phyloP scores from a whole-genome alignment of 441 rosid species.

The Daphne laureola region DNA sequence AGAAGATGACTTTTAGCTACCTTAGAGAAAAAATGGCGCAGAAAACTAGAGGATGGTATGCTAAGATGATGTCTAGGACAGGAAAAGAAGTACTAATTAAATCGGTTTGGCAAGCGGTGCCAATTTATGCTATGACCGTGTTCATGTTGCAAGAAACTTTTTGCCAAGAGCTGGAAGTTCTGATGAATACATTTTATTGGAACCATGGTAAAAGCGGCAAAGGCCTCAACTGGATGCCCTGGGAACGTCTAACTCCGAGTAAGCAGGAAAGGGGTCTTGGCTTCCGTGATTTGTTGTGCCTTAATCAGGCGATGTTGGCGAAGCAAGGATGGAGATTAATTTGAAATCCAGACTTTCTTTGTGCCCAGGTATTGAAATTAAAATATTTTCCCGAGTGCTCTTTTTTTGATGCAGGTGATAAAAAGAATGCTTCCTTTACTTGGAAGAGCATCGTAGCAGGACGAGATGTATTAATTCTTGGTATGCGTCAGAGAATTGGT shows the following conservation, averaged over 20 bases:
- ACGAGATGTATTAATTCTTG: background rate
- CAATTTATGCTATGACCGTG: no score
- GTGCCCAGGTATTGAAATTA: background rate
- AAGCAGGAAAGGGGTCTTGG: background rate
- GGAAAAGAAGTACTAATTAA: no score
- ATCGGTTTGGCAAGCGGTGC: no score
- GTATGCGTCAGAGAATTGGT: background rate
- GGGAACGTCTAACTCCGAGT: background rate
- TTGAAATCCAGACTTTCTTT: background rate
- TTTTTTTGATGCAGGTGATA: background rate
- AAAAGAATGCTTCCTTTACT: background rate
- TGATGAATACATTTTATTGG: no score
- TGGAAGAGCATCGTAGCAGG: background rate
- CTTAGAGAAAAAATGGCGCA: no score
- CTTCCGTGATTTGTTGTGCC: background rate
- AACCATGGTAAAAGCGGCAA: background rate
- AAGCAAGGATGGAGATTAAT: background rate
- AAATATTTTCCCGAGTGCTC: background rate
- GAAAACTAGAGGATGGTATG: no score
- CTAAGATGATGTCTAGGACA: no score
- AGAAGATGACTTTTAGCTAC: no score
- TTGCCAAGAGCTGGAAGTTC: no score
- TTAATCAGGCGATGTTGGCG: background rate
- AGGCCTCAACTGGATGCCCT: background rate
- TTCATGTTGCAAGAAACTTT: no score